A percentile compares a stretch with the other conserved stretches of the same genome.
Evolutionary conservation across 805 yeast genomes (phyloP).

Genomic region (Starmerella potacharoeniae): DNA sequence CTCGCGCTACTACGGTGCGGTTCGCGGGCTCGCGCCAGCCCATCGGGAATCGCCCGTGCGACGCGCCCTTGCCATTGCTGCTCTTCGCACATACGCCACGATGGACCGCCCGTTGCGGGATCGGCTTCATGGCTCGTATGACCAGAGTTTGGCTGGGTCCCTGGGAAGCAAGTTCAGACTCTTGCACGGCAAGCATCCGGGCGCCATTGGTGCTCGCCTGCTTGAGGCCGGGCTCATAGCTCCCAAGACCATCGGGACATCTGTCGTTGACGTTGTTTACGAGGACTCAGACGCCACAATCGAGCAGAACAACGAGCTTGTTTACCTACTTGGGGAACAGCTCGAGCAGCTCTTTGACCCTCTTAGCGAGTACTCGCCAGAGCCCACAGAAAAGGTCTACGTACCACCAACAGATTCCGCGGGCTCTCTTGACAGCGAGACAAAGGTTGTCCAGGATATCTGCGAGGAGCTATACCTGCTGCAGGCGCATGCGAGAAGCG

Average conservation of each 20-base stretch:
- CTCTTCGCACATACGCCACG: conserved; percentile 53
- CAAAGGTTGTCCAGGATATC: conserved; percentile 38
- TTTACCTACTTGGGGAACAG: conserved; percentile 70
- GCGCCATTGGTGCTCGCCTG: conserved; percentile 45
- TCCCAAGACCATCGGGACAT: conserved; percentile 38
- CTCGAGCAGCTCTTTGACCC: conserved; percentile 85
- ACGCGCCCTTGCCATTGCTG: conserved; percentile 63
- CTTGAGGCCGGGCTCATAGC: conserved; percentile 49
- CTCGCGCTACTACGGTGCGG: conserved; percentile 70
- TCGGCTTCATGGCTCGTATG: conserved; percentile 27
- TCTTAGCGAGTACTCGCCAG: conserved; percentile 82
- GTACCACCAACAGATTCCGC: conserved; percentile 39
- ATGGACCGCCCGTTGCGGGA: conserved; percentile 31
- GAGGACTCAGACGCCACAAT: conserved; percentile 40
- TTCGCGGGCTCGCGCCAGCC: conserved; percentile 48
- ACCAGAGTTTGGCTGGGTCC: conserved; percentile 76
- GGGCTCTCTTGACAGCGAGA: conserved; percentile 24
- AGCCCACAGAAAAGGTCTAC: conserved; percentile 63
- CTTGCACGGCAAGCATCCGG: conserved; percentile 42
- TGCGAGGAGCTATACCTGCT: conserved; percentile 55
- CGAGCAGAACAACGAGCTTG: conserved; percentile 64
- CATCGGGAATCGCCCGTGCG: conserved; percentile 50
- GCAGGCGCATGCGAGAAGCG: conserved; percentile 64
- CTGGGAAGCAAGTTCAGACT: conserved; percentile 56
- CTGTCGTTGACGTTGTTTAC: conserved; percentile 65